phyloP scores from a whole-genome alignment of 2,329 filamentous ascomycete genomes.

The Pseudopithomyces maydicus region DNA sequence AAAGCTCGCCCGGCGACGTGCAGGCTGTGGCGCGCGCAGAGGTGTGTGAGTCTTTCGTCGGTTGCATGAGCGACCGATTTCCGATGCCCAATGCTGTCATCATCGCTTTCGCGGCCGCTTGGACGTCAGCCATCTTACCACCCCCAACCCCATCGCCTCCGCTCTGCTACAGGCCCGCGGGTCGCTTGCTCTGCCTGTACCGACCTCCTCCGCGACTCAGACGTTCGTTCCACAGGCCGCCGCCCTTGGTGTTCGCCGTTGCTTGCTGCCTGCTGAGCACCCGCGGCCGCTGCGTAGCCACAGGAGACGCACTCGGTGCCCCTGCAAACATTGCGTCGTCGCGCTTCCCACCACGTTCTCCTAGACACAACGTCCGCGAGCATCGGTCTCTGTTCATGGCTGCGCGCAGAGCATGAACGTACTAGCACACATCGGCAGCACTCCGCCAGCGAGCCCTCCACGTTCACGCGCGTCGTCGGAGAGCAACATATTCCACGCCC shows the following conservation, averaged over 20 bases:
- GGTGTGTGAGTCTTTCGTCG: constrained; percentile 8
- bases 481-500: constrained; percentile 48
- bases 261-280: constrained; percentile 1
- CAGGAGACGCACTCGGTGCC: constrained; percentile 1
- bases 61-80: constrained; percentile 9
- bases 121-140: constrained; percentile 11
- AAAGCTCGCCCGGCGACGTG: not conserved
- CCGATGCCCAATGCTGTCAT: constrained; percentile 2
- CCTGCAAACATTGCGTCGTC: constrained; percentile 15
- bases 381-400: constrained; percentile 47
- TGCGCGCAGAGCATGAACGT: constrained; percentile 81
- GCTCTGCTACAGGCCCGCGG: constrained; percentile 16
- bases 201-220: constrained; percentile 2
- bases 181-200: constrained; percentile 9
- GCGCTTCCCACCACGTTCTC: not conserved
- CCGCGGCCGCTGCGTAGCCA: not conserved
- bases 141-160: constrained; percentile 14
- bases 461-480: constrained; percentile 62
- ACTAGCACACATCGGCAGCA: constrained; percentile 74
- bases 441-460: constrained; percentile 55
- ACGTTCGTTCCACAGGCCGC: constrained; percentile 1
- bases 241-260: constrained; percentile 1
- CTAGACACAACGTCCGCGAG: not conserved
- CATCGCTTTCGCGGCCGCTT: constrained; percentile 5
- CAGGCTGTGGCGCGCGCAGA: not conserved